These are phyloP conservation scores for Trifolium subterraneum DNA, from an alignment of 306 rosid species.

Conservation along the genomic window DNA sequence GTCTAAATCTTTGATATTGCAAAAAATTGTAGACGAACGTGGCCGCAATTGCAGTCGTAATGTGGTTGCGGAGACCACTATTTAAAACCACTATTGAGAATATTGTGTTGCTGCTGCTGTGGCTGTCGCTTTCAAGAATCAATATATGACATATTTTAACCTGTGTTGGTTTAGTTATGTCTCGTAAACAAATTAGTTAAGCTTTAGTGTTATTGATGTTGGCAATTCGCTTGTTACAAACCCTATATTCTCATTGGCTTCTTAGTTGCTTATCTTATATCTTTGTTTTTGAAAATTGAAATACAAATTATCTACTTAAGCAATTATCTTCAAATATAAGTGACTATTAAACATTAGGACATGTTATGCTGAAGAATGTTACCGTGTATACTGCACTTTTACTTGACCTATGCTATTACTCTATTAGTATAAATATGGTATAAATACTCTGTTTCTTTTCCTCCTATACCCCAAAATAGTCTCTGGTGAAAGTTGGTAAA, in stretches of 20 bases:
- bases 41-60: neutral
- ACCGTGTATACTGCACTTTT: slow-evolving; percentile 15
- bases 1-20: neutral
- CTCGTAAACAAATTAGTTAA: slow-evolving; percentile 12
- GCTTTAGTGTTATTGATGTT: slow-evolving; percentile 12
- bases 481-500: neutral
- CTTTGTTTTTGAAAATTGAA: slow-evolving; percentile 23
- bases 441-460: slow-evolving; percentile 4
- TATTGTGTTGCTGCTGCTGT: neutral
- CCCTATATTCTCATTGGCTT: neutral
- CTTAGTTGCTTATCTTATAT: slow-evolving; percentile 23
- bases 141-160: slow-evolving; percentile 21
- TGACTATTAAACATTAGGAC: neutral
- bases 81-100: neutral
- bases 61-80: neutral
- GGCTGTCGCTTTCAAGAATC: slow-evolving; percentile 4
- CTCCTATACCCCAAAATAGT: neutral
- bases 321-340: slow-evolving; percentile 5
- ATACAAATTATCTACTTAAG: slow-evolving; percentile 27
- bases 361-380: slow-evolving; percentile 15
- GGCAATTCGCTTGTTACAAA: neutral
- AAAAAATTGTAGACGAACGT: neutral
- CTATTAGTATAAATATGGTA: neutral
- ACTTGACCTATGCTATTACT: slow-evolving; percentile 16
- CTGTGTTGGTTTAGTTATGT: neutral